A percentile compares a stretch with the other conserved stretches of the same genome.
Evolutionary conservation across 352 stramenopile species (phyloP).

Genomic region (Phytophthora europaea): DNA sequence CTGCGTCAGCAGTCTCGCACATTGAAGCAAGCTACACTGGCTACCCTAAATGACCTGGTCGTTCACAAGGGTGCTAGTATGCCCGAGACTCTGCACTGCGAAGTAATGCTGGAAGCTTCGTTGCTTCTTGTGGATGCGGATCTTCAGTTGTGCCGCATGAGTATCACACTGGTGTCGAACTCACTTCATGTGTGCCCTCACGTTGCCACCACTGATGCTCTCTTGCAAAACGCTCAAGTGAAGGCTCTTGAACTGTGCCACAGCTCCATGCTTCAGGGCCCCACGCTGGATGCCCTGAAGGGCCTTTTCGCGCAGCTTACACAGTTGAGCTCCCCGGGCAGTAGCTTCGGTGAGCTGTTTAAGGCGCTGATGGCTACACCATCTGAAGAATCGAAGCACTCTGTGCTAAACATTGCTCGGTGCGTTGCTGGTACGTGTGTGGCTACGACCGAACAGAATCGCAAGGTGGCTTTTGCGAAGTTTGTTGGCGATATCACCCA

Average conservation of each 20-base stretch:
- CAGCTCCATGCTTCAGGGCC: constrained; percentile 94
- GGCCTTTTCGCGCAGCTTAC: constrained; percentile 79
- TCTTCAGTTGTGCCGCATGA: constrained; percentile 96
- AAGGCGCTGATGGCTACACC: constrained; percentile 74
- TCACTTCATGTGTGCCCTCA: constrained; percentile 73
- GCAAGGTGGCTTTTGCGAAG: constrained; percentile 76
- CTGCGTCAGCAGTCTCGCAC: constrained; percentile 96
- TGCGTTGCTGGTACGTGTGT: constrained; percentile 92
- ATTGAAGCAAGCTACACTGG: constrained; percentile 95
- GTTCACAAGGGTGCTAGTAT: constrained; percentile 81
- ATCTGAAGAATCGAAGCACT: constrained; percentile 87
- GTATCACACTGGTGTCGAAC: constrained; percentile 90
- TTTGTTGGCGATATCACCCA: constrained; percentile 78
- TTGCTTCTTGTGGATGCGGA: constrained; percentile 96
- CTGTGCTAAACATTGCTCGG: constrained; percentile 94
- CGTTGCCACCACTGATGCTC: constrained; percentile 64
- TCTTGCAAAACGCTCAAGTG: constrained; percentile 77
- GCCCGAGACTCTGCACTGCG: constrained; percentile 82
- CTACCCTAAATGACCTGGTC: constrained; percentile 94
- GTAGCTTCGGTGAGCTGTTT: constrained; percentile 92
- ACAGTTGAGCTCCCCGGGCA: constrained; percentile 54
- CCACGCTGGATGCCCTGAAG: constrained; percentile 62
- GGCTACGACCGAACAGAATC: constrained; percentile 58
- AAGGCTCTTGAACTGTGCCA: constrained; percentile 90
- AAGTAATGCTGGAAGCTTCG: constrained; percentile 93